Evolutionary conservation across 768 basidiomycete genomes (phyloP).

Genomic region (Lactarius hengduanensis): DNA sequence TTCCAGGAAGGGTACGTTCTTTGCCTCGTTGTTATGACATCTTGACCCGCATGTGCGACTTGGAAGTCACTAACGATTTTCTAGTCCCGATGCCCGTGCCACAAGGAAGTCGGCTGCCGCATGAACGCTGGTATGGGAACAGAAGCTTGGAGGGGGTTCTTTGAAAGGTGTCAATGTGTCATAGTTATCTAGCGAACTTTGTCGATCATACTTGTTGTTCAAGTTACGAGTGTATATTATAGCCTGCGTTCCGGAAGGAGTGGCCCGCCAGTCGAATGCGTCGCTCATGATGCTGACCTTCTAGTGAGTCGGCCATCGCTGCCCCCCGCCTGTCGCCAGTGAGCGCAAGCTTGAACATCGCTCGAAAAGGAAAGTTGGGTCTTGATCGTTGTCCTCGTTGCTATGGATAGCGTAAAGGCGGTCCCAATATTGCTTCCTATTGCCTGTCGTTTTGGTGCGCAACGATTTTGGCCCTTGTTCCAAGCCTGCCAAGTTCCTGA

Average conservation of each 20-base stretch:
- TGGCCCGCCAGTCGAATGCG: not conserved
- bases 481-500: not conserved
- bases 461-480: not conserved
- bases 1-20: constrained; percentile 25
- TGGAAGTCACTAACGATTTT: not conserved
- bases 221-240: not conserved
- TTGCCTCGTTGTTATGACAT: not conserved
- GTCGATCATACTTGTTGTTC: not conserved
- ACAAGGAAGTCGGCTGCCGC: not conserved
- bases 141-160: not conserved
- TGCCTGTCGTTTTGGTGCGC: constrained; percentile 58
- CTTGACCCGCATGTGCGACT: not conserved
- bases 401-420: constrained; percentile 11
- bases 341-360: not conserved
- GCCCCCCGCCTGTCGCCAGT: not conserved
- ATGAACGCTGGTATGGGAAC: not conserved
- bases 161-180: not conserved
- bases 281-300: not conserved
- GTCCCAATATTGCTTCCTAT: constrained; percentile 38
- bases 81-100: constrained; percentile 1
- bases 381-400: not conserved
- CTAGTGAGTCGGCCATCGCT: not conserved
- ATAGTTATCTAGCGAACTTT: not conserved
- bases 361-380: not conserved
- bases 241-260: not conserved